Evolutionary conservation across 2,329 filamentous ascomycete genomes (phyloP).

Genomic region (Claviceps sp.): DNA sequence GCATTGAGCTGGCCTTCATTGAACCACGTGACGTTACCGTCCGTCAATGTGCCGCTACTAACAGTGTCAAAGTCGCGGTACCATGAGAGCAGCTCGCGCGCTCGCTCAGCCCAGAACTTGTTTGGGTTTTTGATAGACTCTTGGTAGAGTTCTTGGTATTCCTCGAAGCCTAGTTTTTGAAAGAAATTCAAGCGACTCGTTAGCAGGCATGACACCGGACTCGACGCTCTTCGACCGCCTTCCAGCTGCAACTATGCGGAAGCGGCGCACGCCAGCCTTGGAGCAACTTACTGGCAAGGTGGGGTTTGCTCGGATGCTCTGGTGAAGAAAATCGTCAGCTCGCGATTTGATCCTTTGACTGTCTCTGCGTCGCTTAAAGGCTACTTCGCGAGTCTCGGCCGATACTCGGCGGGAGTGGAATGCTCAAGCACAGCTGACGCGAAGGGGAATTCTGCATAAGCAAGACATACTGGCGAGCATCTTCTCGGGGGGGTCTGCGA

Average conservation of each 20-base stretch:
- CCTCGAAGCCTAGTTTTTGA: slow-evolving; percentile 38
- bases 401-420: too few relatives aligned
- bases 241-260: neutral
- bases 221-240: neutral
- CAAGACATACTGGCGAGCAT: slow-evolving; percentile 50
- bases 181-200: neutral
- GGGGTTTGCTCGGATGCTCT: slow-evolving; percentile 60
- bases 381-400: too few relatives aligned
- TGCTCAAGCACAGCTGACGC: too few relatives aligned
- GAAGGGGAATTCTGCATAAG: neutral
- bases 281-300: slow-evolving; percentile 43
- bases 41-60: slow-evolving; percentile 56
- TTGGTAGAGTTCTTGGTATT: slow-evolving; percentile 56
- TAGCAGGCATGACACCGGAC: neutral
- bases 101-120: slow-evolving; percentile 78
- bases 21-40: slow-evolving; percentile 90
- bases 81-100: slow-evolving; percentile 83
- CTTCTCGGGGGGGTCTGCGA: slow-evolving; percentile 47
- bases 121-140: slow-evolving; percentile 84
- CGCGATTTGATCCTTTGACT: too few relatives aligned
- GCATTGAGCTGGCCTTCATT: slow-evolving; percentile 87
- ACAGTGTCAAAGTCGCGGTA: slow-evolving; percentile 86
- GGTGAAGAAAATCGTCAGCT: slow-evolving; percentile 18
- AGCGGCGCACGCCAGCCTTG: neutral
- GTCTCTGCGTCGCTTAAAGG: too few relatives aligned